These are phyloP conservation scores for Cyclotella cryptica DNA, from an alignment of 108 stramenopile genomes.

Conservation along the genomic window DNA sequence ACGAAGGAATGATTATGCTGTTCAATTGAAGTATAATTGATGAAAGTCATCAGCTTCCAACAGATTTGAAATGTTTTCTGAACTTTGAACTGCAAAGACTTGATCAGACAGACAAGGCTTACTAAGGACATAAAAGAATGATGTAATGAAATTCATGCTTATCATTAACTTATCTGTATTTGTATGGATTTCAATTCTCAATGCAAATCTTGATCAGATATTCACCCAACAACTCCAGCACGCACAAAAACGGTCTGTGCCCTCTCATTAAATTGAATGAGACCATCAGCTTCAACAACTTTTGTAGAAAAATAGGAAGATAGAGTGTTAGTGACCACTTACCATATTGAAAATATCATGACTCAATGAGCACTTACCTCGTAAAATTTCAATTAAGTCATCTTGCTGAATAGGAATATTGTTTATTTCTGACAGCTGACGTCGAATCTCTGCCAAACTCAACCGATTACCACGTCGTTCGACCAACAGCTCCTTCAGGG, in stretches of 20 bases:
- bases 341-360: neutral
- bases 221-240: no score
- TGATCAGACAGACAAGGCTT: no score
- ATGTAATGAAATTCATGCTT: no score
- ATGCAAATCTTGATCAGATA: no score
- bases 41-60: no score
- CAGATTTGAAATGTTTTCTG: no score
- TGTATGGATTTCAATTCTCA: neutral
- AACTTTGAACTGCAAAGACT: no score
- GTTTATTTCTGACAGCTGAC: slow-evolving; percentile 73
- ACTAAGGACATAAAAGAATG: no score
- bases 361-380: slow-evolving; percentile 17
- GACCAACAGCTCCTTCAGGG: slow-evolving; percentile 69
- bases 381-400: slow-evolving; percentile 67
- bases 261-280: slow-evolving; percentile 83
- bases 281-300: slow-evolving; percentile 78
- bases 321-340: neutral
- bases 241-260: slow-evolving; percentile 86
- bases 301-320: neutral
- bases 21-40: no score
- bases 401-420: slow-evolving; percentile 60
- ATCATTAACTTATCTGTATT: slow-evolving; percentile 1
- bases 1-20: no score
- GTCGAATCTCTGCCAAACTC: slow-evolving; percentile 67
- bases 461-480: slow-evolving; percentile 74